A percentile compares a stretch with the other conserved stretches of the same genome.
These are phyloP conservation scores for Eucalyptus sideroxylon DNA, from an alignment of 345 rosid genomes.

Conservation along the genomic window DNA sequence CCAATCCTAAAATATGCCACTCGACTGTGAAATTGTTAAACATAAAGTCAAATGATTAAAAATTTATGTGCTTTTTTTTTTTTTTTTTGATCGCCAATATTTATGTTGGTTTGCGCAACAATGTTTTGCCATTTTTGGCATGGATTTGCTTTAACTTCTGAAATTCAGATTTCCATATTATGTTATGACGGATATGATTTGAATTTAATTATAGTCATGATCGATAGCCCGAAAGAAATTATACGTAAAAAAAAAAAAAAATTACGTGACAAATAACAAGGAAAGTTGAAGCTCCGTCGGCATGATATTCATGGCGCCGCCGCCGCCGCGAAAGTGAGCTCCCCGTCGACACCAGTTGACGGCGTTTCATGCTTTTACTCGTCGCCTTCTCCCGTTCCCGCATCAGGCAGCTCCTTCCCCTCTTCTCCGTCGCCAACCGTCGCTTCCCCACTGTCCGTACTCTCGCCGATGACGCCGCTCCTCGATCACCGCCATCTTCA, in stretches of 20 bases:
- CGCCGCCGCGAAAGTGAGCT: neutral
- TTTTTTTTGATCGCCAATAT: fast-evolving
- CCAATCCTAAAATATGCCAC: fast-evolving
- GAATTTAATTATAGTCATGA: neutral
- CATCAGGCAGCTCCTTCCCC: neutral
- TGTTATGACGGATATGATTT: neutral
- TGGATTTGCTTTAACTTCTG: neutral
- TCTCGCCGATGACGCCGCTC: neutral
- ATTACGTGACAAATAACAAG: neutral
- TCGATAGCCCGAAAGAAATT: neutral
- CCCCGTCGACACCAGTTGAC: neutral
- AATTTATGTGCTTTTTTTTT: neutral
- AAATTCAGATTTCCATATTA: neutral
- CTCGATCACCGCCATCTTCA: neutral
- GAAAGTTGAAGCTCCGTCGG: neutral
- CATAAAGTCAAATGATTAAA: neutral
- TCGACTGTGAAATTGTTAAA: neutral
- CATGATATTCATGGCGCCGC: neutral
- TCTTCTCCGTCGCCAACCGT: neutral
- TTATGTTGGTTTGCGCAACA: neutral
- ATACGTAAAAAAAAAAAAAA: neutral
- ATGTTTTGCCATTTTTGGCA: neutral
- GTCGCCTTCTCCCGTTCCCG: neutral
- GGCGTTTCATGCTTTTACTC: neutral
- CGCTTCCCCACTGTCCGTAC: neutral